Evolutionary conservation across 2,329 filamentous ascomycete species (phyloP), one percentile per base, ranked within the genome.

Genomic region (Pyrenochaeta sp.): DNA sequence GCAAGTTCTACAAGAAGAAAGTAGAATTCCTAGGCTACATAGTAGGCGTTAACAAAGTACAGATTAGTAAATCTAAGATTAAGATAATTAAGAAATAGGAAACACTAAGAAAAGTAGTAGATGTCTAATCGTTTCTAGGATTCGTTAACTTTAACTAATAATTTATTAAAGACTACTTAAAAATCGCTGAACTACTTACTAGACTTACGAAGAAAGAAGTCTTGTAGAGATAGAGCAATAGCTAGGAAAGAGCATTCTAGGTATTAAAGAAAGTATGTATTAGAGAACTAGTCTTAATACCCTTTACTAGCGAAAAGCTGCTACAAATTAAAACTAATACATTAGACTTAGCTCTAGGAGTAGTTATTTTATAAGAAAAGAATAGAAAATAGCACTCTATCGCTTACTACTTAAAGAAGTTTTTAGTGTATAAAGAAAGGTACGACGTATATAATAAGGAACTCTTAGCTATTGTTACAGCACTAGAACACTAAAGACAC

Each of bases 111-210:
- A 46, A 9, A 3, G 11, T 47, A 7, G 44, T 41, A 22, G 24
- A 36, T 10, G 21, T 47, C 11, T 34, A 51, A 26, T 44, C 11
- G 10, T 47, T 51, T 13, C 10, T 44, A 19, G 21, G 35, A 44
- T 48, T 51, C 35, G 23, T 36, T 31, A 51, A 48, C 31, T 47
- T 47, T 26, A 43, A 51, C 17, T 14, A 14, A 28, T 27, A 43
- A 10, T 36, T 44, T 32, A 37, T 44, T 26, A 37, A 32, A 13
- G 11, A 37, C 14, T 44, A 26, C 17, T 32, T 23, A 22, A 37
- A 29, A 13, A 37, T 32, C 7, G 5, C 31, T 22, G 19, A 32
- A 20, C 32, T 37, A 37, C 24, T 41, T 19, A 47, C 13, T 21
- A 18, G 34, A 23, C 20, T 41, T 10, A 47, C 22, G 35, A 31